phyloP scores from a whole-genome alignment of 768 basidiomycete genomes.

The Melanogaster broomeanus region DNA sequence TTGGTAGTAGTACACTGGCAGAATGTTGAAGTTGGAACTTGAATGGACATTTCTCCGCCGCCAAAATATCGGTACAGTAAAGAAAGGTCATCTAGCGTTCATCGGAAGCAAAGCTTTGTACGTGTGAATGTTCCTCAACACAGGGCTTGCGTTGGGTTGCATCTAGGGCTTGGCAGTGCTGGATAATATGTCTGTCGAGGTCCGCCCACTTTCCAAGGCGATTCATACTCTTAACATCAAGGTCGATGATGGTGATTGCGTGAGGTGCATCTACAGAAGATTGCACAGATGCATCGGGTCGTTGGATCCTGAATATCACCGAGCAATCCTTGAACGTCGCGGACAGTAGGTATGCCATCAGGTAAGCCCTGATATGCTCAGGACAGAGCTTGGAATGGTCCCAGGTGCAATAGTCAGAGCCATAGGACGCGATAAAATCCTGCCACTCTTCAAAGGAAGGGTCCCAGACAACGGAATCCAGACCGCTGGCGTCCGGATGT shows the following conservation, averaged over 20 bases:
- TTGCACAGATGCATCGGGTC: conserved; percentile 4
- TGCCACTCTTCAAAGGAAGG: conserved; percentile 67
- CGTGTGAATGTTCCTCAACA: conserved; percentile 12
- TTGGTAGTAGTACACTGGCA: too few relatives aligned
- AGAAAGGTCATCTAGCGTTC: not conserved
- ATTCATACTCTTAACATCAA: conserved; percentile 76
- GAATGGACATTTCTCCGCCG: too few relatives aligned
- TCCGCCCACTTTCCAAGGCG: conserved; percentile 71
- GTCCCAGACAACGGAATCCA: conserved; percentile 41
- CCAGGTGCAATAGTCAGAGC: conserved; percentile 32
- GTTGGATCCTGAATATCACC: conserved; percentile 46
- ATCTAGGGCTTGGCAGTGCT: conserved; percentile 35
- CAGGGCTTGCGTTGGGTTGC: conserved; percentile 16
- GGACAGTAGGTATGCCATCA: conserved; percentile 80
- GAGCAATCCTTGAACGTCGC: conserved; percentile 99
- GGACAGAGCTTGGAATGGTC: conserved; percentile 41
- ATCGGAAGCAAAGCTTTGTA: not conserved
- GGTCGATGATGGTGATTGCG: conserved; percentile 74
- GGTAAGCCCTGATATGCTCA: conserved; percentile 57
- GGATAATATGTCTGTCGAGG: conserved; percentile 69
- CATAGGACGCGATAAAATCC: conserved; percentile 59
- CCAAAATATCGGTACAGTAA: too few relatives aligned
- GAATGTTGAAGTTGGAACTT: too few relatives aligned
- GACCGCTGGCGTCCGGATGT: conserved; percentile 1
- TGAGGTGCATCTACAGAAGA: conserved; percentile 33